Evolutionary conservation across 495 filamentous ascomycete genomes (phyloP), one percentile per base, ranked within the genome.

Genomic region (Pseudotulostoma volvatum): DNA sequence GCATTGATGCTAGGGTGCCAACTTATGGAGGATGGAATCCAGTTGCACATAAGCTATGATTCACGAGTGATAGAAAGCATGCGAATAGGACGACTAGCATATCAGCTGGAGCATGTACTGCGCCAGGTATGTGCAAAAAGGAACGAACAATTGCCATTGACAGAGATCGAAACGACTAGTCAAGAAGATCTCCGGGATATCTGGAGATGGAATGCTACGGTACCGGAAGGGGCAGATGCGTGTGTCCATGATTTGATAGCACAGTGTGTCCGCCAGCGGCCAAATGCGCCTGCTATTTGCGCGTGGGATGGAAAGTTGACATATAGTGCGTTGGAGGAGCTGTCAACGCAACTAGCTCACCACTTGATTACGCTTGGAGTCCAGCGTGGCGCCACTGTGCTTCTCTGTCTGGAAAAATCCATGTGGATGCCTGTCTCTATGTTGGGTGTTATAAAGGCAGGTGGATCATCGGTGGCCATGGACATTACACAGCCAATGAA

Each of bases 341-440:
- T 34, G 4, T 33, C 49, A 1, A 9, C 1, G 18, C 9, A 21
- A 8, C 21, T 49, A 5, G 45, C 48, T 5, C 7, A 11, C n/a
- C 18, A 43, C 18, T 25, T 53, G 11, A 41, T 51, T 4, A 28
- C 46, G 21, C 28, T 51, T 1, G 50, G 59, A 4, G 49, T 61
- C 28, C 49, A 48, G 15, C 52, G 60, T 7, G 67, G 62, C 15
- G 54, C 44, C 13, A 45, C 63, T 11, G 58, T 75, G 4, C 65
- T 68, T 0, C 47, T 75, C 18, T 71, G 62, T 41, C 68, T 75
- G 25, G 65, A 74, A 36, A 76, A 76, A 46, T 71, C 64, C n/a
- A 56, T 53, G 34, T 68, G 64, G 66, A n/a, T 16, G 50, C 45
- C 9, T 53, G 54, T 44, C 47, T 42, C 36, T 48, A 1, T 45